Percentiles rank a stretch among this genome's conserved stretches.
Conservation (phyloP, 805 yeast genomes). For the Metschnikowia hibisci region DNA sequence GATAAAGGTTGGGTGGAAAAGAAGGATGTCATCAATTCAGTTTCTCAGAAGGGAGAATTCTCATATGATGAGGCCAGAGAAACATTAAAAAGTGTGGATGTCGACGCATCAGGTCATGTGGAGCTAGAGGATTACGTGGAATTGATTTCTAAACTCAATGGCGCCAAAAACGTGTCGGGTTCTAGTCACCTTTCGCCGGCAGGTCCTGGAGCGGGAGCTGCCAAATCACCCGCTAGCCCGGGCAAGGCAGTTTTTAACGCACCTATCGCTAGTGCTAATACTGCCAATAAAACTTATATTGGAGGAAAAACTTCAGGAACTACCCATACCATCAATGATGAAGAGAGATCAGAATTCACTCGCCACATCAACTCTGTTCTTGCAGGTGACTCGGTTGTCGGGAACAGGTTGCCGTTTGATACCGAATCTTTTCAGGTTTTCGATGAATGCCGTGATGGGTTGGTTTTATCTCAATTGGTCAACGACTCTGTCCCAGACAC, state of each 20-base stretch:
- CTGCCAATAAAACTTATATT: conserved; percentile 61
- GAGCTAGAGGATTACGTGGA: conserved; percentile 93
- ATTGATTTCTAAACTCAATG: conserved; percentile 75
- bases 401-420: conserved; percentile 83
- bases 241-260: conserved; percentile 26
- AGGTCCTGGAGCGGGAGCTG: not conserved
- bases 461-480: conserved; percentile 86
- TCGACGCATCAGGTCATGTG: conserved; percentile 95
- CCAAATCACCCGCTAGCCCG: conserved; percentile 15
- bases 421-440: conserved; percentile 92
- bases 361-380: conserved; percentile 91
- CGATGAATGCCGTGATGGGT: conserved; percentile 95
- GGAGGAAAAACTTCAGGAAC: conserved; percentile 88
- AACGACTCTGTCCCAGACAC: conserved; percentile 98
- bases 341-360: conserved; percentile 93
- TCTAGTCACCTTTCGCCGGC: conserved; percentile 6
- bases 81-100: conserved; percentile 83
- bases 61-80: conserved; percentile 92
- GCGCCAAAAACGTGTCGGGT: conserved; percentile 18
- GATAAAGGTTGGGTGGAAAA: conserved; percentile 95
- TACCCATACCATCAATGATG: conserved; percentile 94
- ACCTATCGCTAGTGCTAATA: conserved; percentile 48
- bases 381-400: conserved; percentile 83
- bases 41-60: conserved; percentile 73
- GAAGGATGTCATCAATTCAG: conserved; percentile 80